Base-by-base conservation (phyloP, 2,329 filamentous ascomycete species). In the Aspergillus oerlinghausenensis region DNA sequence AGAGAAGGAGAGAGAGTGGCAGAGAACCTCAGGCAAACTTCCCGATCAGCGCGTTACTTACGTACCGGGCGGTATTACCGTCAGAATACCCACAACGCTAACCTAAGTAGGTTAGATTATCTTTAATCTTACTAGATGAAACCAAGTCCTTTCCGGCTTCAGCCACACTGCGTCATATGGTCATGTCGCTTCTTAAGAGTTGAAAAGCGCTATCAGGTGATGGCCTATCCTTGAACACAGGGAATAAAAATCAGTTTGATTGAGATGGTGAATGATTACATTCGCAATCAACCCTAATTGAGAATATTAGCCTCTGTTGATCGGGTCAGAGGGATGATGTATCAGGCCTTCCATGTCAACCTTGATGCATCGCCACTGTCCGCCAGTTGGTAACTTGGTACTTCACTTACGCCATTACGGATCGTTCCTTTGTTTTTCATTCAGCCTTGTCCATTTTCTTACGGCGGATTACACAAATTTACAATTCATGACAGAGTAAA, bases 1-100 rank as follows among this genome's bases (percentile, higher is more conserved):
- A 54, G 42, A 49, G 49, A 55, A 49, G 10, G 40, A 55, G 49
- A 53, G 55, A 50, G 32, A 38, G 25, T 53, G 52, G 28, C 19
- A 48, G 50, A 50, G 45, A 54, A 57, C 32, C 32, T 38, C 32
- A 51, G 51, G 32, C 51, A 23, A 47, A 47, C 11, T 23, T 23
- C 2, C 21, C 10, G 43, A 47, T 43, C n/a, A 11, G 28, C 21
- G 21, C 21, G n/a, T 45, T 23, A n/a, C 42, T 19, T 45, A 45
- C 42, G 21, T 19, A 47, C 10, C 3, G 10, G 4, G 14, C 4
- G 21, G 11, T 25, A 43, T 23, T 43, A 43, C n/a, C 21, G n/a
- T n/a, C 10, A 11, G 7, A 19, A 21, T 43, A 43, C 11, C 11
- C 11, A 6, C 11, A 17, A 2, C 1, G 32, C 32, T 35, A 35